Percentiles rank a stretch among this genome's conserved stretches.
phyloP scores from a whole-genome alignment of 495 filamentous ascomycete genomes.

The Trichoderma orchidacearum region DNA sequence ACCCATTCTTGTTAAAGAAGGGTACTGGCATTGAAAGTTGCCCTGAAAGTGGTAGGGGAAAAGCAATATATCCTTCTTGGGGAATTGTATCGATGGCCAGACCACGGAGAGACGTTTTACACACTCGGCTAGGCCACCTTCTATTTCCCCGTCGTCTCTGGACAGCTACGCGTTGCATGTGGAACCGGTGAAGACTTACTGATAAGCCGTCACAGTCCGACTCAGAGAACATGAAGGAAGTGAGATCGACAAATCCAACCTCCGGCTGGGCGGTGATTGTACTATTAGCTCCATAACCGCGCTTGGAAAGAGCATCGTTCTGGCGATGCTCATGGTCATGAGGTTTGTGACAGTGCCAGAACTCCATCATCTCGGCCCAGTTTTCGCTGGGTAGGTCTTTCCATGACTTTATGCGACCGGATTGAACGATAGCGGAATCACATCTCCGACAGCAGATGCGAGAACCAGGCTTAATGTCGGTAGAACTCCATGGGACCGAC shows the following conservation, averaged over 20 bases:
- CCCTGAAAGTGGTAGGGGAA: slow-evolving; percentile 4
- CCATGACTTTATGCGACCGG: slow-evolving; percentile 46
- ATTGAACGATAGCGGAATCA: slow-evolving; percentile 24
- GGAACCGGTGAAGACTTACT: slow-evolving; percentile 36
- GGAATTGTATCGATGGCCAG: slow-evolving; percentile 85
- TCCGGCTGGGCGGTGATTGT: slow-evolving; percentile 46
- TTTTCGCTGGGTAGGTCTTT: slow-evolving; percentile 91
- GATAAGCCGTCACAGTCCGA: slow-evolving; percentile 46
- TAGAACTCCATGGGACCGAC: slow-evolving; percentile 57
- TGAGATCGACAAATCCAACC: slow-evolving; percentile 66
- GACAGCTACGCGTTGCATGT: slow-evolving; percentile 2
- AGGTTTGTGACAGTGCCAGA: slow-evolving; percentile 98
- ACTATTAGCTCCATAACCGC: slow-evolving; percentile 66
- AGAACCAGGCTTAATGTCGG: slow-evolving; percentile 37
- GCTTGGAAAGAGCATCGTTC: slow-evolving; percentile 34
- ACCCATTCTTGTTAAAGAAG: slow-evolving; percentile 17
- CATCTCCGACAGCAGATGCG: slow-evolving; percentile 57
- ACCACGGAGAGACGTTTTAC: slow-evolving; percentile 29
- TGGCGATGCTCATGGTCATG: slow-evolving; percentile 22
- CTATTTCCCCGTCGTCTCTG: slow-evolving; percentile 53
- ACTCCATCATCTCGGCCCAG: slow-evolving; percentile 99
- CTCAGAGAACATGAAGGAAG: slow-evolving; percentile 56
- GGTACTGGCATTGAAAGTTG: slow-evolving; percentile 1
- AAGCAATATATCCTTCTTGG: slow-evolving; percentile 46
- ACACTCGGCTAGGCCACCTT: slow-evolving; percentile 59